Percentiles rank a stretch among this genome's conserved stretches.
phyloP scores from a whole-genome alignment of 129 eudicot species.

The Flaveria sonorensis region DNA sequence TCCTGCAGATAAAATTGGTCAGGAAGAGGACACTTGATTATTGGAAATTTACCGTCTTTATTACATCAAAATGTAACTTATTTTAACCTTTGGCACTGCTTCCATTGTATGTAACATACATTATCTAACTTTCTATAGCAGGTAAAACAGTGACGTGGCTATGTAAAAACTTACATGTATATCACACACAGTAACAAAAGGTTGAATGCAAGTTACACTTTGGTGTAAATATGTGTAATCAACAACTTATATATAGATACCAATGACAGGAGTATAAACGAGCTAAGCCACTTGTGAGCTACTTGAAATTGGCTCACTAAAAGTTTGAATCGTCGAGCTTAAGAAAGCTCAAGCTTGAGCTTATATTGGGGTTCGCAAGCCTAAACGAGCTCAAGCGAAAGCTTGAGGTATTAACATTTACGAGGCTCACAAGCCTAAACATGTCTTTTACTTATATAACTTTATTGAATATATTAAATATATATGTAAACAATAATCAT shows the following conservation, averaged over 20 bases:
- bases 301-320: no score
- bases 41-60: neutral
- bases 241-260: neutral
- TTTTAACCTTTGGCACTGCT: neutral
- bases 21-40: neutral
- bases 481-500: no score
- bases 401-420: no score
- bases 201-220: neutral
- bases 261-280: neutral
- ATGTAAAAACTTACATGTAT: neutral
- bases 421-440: no score
- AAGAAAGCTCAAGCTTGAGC: no score
- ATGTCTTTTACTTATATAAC: no score
- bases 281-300: no score
- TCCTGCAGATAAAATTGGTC: constrained; percentile 33
- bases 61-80: neutral
- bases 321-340: no score
- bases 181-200: neutral
- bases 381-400: no score
- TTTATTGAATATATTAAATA: no score
- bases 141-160: neutral
- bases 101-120: neutral
- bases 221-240: neutral
- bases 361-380: no score
- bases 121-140: neutral